phyloP scores from a whole-genome alignment of 192 early-diverging fungal species.

The Linnemannia elongata region DNA sequence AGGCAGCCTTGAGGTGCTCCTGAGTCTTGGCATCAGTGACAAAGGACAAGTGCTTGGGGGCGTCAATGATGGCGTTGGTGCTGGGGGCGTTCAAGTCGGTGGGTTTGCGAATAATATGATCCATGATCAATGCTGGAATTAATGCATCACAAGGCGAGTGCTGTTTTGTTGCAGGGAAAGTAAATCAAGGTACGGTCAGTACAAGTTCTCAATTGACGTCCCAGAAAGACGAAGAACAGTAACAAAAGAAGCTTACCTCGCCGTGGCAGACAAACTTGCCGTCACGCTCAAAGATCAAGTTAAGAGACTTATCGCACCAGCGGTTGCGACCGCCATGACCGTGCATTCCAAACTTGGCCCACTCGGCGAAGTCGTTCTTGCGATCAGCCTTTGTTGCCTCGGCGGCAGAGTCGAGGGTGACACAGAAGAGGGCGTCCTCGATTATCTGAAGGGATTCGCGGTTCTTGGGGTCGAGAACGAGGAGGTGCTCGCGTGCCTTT shows the following conservation, averaged over 20 bases:
- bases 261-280: constrained; percentile 75
- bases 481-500: constrained; percentile 74
- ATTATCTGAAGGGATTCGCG: constrained; percentile 70
- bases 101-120: constrained; percentile 61
- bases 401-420: constrained; percentile 72
- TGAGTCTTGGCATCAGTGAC: constrained; percentile 52
- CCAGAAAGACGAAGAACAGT: too few species aligned
- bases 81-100: constrained; percentile 50
- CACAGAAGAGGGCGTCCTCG: constrained; percentile 80
- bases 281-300: constrained; percentile 78
- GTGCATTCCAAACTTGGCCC: constrained; percentile 68
- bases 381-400: constrained; percentile 48
- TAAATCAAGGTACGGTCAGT: constrained; percentile 26
- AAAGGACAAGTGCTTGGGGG: constrained; percentile 44
- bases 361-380: constrained; percentile 60
- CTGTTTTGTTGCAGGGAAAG: constrained; percentile 29
- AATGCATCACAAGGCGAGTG: constrained; percentile 90
- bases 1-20: constrained; percentile 60
- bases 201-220: background rate
- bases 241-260: constrained; percentile 50
- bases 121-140: constrained; percentile 74
- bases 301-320: constrained; percentile 92
- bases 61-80: constrained; percentile 36
- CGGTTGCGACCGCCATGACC: constrained; percentile 83
- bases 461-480: constrained; percentile 71